Evolutionary conservation across 176 grass and related monocot genomes (phyloP), one percentile per base, ranked within the genome.

Genomic region (Oryza punctata): DNA sequence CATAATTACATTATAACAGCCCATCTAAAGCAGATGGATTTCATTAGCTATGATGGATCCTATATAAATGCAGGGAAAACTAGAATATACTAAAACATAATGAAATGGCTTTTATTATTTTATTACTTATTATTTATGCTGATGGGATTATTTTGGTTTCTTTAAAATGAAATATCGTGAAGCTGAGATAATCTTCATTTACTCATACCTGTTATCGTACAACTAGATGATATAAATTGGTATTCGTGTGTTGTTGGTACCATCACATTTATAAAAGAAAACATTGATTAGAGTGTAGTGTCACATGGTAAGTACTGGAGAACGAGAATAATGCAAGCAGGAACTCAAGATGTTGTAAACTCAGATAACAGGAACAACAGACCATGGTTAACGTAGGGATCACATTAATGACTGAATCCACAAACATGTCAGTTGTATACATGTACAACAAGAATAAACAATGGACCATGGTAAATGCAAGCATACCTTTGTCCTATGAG

Each of bases 271-370:
- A 59, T 57, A 11, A 23, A 10, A 35, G 44, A 78, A 69, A n/a
- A 23, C 4, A 66, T 30, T 45, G 15, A 76, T 60, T 70, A 26
- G 47, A 7, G 65, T 69, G 73, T 73, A 35, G 32, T 49, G 45
- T 41, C 66, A 85, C 26, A 63, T 72, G 35, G 24, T 70, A 15
- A 74, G 43, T 61, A 61, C n/a, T 12, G 30, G 50, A 45, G 33
- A 46, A 78, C 1, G 3, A 19, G n/a, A 63, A 72, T 40, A 72
- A 57, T 70, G 47, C 49, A 32, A 18, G 29, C 10, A 40, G 60
- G 6, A 38, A 7, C 37, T 63, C 63, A 77, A 70, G 66, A 70
- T 78, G 65, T 75, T 70, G 40, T 63, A 25, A 85, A 63, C 18
- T 71, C 12, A 44, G 0, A 30, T 19, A 78, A 77, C 13, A 60